phyloP scores from a whole-genome alignment of 768 basidiomycete genomes.

The Pulveroboletus sp. region DNA sequence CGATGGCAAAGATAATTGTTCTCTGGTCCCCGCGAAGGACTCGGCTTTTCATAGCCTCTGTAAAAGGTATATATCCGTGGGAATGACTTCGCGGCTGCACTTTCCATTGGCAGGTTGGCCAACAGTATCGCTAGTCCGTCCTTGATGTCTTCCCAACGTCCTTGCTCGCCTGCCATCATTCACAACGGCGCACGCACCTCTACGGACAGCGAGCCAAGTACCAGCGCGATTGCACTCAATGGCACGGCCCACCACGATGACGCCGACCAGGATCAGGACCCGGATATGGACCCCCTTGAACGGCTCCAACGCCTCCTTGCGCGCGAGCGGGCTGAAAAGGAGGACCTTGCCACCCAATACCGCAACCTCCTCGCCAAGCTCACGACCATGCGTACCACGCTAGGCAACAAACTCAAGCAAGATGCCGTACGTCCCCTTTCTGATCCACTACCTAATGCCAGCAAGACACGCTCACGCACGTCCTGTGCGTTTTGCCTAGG shows the following conservation, averaged over 20 bases:
- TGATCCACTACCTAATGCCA: neutral
- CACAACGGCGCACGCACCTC: conserved; percentile 33
- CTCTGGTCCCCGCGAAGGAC: too few species aligned
- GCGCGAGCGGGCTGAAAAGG: conserved; percentile 78
- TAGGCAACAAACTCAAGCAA: conserved; percentile 92
- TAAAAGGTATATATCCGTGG: too few species aligned
- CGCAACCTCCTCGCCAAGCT: conserved; percentile 81
- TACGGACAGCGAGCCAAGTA: conserved; percentile 39
- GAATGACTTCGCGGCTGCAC: too few species aligned
- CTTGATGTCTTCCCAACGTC: conserved; percentile 22
- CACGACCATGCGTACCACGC: conserved; percentile 86
- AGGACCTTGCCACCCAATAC: conserved; percentile 81
- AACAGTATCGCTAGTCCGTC: neutral
- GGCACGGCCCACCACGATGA: conserved; percentile 34
- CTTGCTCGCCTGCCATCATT: conserved; percentile 26
- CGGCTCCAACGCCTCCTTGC: conserved; percentile 73
- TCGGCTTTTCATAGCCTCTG: too few species aligned
- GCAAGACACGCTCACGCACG: neutral
- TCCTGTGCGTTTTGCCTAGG: conserved; percentile 45
- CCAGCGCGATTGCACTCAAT: conserved; percentile 24
- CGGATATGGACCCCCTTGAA: conserved; percentile 45
- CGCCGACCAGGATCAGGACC: conserved; percentile 40
- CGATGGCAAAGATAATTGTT: too few species aligned
- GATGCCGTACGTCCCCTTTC: conserved; percentile 71
- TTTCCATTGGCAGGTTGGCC: too few species aligned